Evolutionary conservation across 2,329 filamentous ascomycete genomes (phyloP).

Genomic region (Aspergillus candidus): DNA sequence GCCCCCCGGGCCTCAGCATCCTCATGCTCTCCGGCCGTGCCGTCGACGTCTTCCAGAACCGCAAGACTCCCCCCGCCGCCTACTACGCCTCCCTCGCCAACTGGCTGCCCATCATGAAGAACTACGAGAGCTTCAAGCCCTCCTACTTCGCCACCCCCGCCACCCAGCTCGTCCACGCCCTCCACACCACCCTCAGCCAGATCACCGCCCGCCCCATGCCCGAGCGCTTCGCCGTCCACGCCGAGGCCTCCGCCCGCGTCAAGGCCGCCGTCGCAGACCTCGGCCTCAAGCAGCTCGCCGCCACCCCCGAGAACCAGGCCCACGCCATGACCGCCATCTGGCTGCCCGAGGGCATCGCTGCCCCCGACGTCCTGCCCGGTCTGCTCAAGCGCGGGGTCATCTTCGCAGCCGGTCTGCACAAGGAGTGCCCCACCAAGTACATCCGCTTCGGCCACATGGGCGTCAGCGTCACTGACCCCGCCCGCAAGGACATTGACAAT

Average conservation of each 20-base stretch:
- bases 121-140: constrained; percentile 95
- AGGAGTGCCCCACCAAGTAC: constrained; percentile 89
- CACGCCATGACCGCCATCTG: constrained; percentile 98
- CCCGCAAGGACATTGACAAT: constrained; percentile 73
- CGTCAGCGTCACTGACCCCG: constrained; percentile 77
- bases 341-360: constrained; percentile 75
- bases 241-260: constrained; percentile 71
- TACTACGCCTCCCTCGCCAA: constrained; percentile 98
- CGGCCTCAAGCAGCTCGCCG: constrained; percentile 79
- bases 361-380: constrained; percentile 76
- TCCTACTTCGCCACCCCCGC: constrained; percentile 97
- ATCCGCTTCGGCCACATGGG: constrained; percentile 98
- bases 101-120: constrained; percentile 97
- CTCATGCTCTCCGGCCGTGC: constrained; percentile 88
- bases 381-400: constrained; percentile 82
- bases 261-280: constrained; percentile 77
- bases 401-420: constrained; percentile 92
- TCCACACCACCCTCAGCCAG: constrained; percentile 82
- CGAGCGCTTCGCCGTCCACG: constrained; percentile 78
- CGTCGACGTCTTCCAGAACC: constrained; percentile 69
- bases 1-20: constrained; percentile 88
- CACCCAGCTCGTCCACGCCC: constrained; percentile 85
- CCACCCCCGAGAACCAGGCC: constrained; percentile 82
- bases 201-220: constrained; percentile 74
- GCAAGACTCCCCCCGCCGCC: constrained; percentile 73